Evolutionary conservation across 108 stramenopile genomes (phyloP).

Genomic region (Cyclotella kingstonii): DNA sequence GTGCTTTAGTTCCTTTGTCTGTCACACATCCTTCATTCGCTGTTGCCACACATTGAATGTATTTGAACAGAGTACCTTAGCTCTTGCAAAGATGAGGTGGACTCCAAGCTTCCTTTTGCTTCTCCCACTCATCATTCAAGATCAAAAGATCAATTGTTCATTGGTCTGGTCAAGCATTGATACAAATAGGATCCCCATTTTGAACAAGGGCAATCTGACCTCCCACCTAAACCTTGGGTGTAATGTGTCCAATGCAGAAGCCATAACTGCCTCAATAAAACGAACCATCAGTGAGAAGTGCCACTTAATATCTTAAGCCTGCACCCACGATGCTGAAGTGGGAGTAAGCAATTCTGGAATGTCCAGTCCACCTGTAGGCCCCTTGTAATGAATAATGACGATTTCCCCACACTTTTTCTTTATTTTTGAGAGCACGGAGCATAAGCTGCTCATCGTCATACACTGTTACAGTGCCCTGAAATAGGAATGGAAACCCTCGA

Average conservation of each 20-base stretch:
- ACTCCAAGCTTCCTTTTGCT: constrained; percentile 81
- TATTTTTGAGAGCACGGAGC: constrained; percentile 91
- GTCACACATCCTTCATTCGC: constrained; percentile 98
- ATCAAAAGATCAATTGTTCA: constrained; percentile 93
- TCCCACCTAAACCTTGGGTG: constrained; percentile 97
- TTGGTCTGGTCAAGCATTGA: constrained; percentile 87
- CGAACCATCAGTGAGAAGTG: constrained; percentile 95
- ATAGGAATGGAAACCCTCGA: not conserved
- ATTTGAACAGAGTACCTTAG: constrained; percentile 95
- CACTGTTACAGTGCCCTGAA: constrained; percentile 85
- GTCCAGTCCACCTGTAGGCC: constrained; percentile 98
- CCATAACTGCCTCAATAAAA: constrained; percentile 98
- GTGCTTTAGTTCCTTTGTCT: constrained; percentile 88
- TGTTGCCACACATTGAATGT: constrained; percentile 93
- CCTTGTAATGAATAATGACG: constrained; percentile 98
- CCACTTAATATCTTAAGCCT: constrained; percentile 93
- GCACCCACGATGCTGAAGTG: constrained; percentile 98
- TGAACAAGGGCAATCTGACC: constrained; percentile 97
- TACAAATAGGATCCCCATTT: constrained; percentile 95
- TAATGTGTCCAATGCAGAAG: constrained; percentile 98
- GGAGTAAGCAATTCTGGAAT: constrained; percentile 99
- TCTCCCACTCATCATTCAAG: constrained; percentile 92
- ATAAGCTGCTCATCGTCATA: constrained; percentile 96
- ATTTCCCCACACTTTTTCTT: constrained; percentile 95
- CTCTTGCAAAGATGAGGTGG: constrained; percentile 87